Conservation (phyloP, 495 filamentous ascomycete species). For the Delitschia confertaspora region DNA sequence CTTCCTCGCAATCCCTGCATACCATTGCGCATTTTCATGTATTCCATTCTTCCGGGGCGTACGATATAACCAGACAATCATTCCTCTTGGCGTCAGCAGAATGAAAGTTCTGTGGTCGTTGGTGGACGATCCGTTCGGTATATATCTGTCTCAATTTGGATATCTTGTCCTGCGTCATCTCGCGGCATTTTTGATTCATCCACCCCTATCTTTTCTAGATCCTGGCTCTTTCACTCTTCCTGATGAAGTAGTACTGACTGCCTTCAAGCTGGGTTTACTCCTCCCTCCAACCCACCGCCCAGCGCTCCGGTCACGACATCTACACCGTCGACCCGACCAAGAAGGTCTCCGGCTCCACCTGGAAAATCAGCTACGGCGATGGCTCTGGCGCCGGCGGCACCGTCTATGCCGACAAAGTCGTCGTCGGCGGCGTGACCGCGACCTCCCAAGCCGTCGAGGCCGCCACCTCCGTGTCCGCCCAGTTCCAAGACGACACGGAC, state of each 20-base stretch:
- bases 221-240: neutral
- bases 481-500: conserved; percentile 51
- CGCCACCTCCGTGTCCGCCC: conserved; percentile 49
- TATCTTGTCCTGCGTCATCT: no score
- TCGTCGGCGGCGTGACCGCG: conserved; percentile 51
- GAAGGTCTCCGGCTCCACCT: conserved; percentile 47
- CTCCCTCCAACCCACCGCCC: conserved; percentile 25
- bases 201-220: neutral
- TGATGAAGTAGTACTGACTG: conserved; percentile 7
- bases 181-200: no score
- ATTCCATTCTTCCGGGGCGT: no score
- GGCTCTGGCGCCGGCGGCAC: conserved; percentile 53
- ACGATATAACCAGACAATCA: no score
- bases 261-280: conserved; percentile 29
- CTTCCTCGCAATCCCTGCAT: no score
- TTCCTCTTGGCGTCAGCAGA: no score
- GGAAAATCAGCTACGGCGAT: conserved; percentile 67
- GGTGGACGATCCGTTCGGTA: no score
- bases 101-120: no score
- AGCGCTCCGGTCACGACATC: conserved; percentile 50
- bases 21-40: no score
- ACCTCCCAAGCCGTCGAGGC: conserved; percentile 60
- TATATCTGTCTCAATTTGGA: no score
- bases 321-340: conserved; percentile 48
- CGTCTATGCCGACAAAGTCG: conserved; percentile 64